Base-by-base conservation (phyloP, 2,329 filamentous ascomycete species). In the Penicillium griseofulvum region DNA sequence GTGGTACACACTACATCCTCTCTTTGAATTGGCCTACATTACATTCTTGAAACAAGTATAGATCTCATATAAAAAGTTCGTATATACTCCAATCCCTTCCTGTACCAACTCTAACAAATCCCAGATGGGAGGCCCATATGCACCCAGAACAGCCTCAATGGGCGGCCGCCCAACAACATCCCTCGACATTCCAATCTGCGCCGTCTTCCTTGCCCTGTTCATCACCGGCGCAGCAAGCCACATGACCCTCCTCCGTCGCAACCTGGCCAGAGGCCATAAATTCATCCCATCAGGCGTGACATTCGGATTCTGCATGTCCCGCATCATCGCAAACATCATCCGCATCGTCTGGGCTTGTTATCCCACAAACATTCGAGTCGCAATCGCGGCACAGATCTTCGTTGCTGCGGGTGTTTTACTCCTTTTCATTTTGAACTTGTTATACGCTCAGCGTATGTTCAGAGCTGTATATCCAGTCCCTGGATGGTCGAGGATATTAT, bases 401-500 rank as follows among this genome's bases (percentile, higher is more conserved):
- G 83, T 90, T 54, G 83, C 86, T 42, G 86, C 88, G 0, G 90
- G 90, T 39, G 85, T 91, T 16, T 70, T 95, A 33, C 72, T 95
- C 8, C 76, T 95, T 26, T 93, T 89, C 72, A 75, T 93, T 65
- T 77, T 91, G 72, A 94, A 96, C 74, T 74, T 95, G 39, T 76
- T 94, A 65, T 89, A 92, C 68, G 75, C 87, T 0, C 89, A 91
- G 72, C 85, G 91, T 43, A 80, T 96, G 26, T 72, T 94, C 17
- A 83, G 91, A 51, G 87, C 88, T 5, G 83, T 84, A 43, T 88
- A 92, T 66, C 89, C 90, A 0, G 68, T 71, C 2, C 69, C 90
- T 31, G 90, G 89, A 55, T 93, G 90, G 89, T 80, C 83, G 58
- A 78, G 74, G 24, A 64, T 73, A 1, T 77, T 84, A 24, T 78